Conservation (phyloP, 805 yeast species). For the Metschnikowia chrysomelidarum region DNA sequence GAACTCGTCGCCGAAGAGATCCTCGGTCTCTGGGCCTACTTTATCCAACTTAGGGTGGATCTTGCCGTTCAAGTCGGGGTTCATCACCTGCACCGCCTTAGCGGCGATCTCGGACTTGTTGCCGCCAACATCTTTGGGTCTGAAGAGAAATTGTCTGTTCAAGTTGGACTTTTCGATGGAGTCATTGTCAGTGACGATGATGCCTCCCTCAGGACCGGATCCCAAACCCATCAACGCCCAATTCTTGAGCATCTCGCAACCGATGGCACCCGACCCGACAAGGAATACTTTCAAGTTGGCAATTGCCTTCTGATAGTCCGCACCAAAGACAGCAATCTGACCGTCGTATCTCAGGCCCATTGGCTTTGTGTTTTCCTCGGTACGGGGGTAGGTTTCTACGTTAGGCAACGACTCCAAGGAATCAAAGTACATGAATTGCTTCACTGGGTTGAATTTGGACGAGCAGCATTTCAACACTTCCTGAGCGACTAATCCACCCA, state of each 20-base stretch:
- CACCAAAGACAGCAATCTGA: constrained; percentile 94
- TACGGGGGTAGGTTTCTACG: constrained; percentile 54
- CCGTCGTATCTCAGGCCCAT: constrained; percentile 82
- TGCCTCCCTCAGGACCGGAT: constrained; percentile 84
- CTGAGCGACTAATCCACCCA: constrained; percentile 95
- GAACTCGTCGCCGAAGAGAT: constrained; percentile 78
- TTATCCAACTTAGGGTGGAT: constrained; percentile 78
- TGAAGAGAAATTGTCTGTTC: constrained; percentile 93
- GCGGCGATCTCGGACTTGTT: constrained; percentile 92
- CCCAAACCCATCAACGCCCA: constrained; percentile 98
- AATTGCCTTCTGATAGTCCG: constrained; percentile 66
- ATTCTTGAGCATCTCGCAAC: constrained; percentile 96
- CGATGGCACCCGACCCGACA: constrained; percentile 98
- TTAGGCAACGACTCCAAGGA: constrained; percentile 88
- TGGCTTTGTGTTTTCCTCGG: constrained; percentile 71
- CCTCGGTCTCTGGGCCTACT: constrained; percentile 91
- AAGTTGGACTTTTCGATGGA: constrained; percentile 93
- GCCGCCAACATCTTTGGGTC: constrained; percentile 92
- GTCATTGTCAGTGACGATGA: constrained; percentile 88
- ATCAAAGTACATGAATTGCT: constrained; percentile 91
- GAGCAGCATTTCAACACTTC: constrained; percentile 94
- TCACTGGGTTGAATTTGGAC: constrained; percentile 91
- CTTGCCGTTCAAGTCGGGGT: constrained; percentile 76
- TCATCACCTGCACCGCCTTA: constrained; percentile 77
- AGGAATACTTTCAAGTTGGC: constrained; percentile 80